These are phyloP conservation scores for Cercophora sp. DNA, from an alignment of 495 filamentous ascomycete species.

Conservation along the genomic window DNA sequence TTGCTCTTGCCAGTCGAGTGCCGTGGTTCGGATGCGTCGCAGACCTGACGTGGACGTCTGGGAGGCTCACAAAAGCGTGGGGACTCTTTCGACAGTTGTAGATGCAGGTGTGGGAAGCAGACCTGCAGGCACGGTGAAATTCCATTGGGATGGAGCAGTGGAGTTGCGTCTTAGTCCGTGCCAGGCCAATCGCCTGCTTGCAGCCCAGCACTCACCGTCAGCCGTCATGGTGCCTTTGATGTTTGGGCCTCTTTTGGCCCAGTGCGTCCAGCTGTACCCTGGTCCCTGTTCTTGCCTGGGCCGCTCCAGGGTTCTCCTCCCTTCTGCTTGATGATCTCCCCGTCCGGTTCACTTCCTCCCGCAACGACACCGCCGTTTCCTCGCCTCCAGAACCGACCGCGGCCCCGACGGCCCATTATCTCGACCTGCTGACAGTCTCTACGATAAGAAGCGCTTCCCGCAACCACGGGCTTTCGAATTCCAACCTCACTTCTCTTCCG, in stretches of 20 bases:
- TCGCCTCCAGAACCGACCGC: not conserved
- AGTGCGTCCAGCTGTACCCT: not conserved
- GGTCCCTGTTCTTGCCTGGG: not conserved
- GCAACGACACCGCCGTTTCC: conserved; percentile 8
- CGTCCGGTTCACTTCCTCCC: not conserved
- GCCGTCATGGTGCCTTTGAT: no score
- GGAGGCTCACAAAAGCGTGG: conserved; percentile 34
- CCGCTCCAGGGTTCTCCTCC: conserved; percentile 1
- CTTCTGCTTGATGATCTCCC: not conserved
- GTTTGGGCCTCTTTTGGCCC: conserved; percentile 10
- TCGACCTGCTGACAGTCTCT: not conserved
- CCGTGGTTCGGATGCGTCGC: not conserved
- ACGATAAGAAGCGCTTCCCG: not conserved
- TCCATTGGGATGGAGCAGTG: not conserved
- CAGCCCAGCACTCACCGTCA: not conserved
- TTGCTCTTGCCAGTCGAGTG: not conserved
- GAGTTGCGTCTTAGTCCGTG: not conserved
- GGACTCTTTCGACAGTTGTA: not conserved
- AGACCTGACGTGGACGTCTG: conserved; percentile 29
- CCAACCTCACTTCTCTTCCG: not conserved
- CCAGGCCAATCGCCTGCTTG: not conserved
- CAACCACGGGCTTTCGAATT: not conserved
- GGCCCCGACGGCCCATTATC: conserved; percentile 5
- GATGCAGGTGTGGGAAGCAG: no score
- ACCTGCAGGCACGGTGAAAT: no score